Evolutionary conservation across 768 basidiomycete species (phyloP), one percentile per base, ranked within the genome.

Genomic region (Amanita muscaria): DNA sequence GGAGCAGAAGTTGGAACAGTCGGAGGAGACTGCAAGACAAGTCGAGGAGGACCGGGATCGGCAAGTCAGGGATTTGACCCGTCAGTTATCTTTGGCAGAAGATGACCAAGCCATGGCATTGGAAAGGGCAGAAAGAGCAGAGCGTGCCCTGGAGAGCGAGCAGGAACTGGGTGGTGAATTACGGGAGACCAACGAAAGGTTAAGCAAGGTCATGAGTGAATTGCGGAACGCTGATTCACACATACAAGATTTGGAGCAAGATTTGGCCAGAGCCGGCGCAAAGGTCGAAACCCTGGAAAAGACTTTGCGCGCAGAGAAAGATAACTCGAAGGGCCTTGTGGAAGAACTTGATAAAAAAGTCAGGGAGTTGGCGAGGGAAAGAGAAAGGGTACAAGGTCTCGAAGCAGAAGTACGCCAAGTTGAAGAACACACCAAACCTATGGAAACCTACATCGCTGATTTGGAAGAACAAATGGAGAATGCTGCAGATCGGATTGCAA

Each of bases 121-220:
- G 7, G 77, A 79, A 41, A 72, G 83, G 25, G 78, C 77, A 0
- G 68, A 69, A 49, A 80, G 81, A 53, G 82, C 80, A 0, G 84
- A 88, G 52, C 64, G 59, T 21, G 72, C 75, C 10, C 63, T 88
- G 40, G 80, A 78, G 57, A 74, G 65, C 42, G 80, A 74, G 29
- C 72, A 73, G 49, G 87, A 87, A 36, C 67, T 87, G 1, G 86
- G 83, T 2, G 74, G 74, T 0, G 81, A 80, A 41, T 55, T 87
- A 45, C 73, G 70, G 47, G 76, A 79, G 31, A 82, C 81, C 15
- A 83, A 86, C 48, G 70, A 79, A 44, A 72, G 73, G 15, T 63
- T 83, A 29, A 72, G 64, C 23, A 63, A 71, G 40, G 62, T 80
- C 34, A 73, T 74, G 55, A 66, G 67, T 11, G 79, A 86, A 41